phyloP scores from a whole-genome alignment of 306 rosid genomes.

The Mucuna pruriens region DNA sequence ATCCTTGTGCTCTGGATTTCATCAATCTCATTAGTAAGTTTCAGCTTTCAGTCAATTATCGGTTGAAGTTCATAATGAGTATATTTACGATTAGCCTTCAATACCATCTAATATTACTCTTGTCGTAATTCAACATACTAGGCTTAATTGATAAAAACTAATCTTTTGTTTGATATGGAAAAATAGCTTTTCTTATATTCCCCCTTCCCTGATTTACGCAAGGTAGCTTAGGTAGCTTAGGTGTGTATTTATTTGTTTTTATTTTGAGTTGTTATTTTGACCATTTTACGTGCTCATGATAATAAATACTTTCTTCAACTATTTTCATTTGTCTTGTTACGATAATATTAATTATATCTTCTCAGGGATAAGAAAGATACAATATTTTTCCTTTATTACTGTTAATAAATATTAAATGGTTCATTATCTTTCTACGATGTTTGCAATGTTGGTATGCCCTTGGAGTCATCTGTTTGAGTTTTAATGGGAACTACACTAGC shows the following conservation, averaged over 20 bases:
- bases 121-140: slow-evolving; percentile 8
- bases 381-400: slow-evolving; percentile 4
- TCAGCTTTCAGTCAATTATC: slow-evolving; percentile 2
- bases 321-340: slow-evolving; percentile 40
- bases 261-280: slow-evolving; percentile 40
- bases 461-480: slow-evolving; percentile 47
- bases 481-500: slow-evolving; percentile 39
- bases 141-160: slow-evolving; percentile 24
- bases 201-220: slow-evolving; percentile 34
- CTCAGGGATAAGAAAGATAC: slow-evolving; percentile 27
- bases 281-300: slow-evolving; percentile 42
- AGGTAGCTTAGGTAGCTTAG: slow-evolving; percentile 38
- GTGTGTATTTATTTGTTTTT: slow-evolving; percentile 25
- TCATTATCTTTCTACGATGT: slow-evolving; percentile 33
- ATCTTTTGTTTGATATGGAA: slow-evolving; percentile 34
- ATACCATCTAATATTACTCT: slow-evolving; percentile 15
- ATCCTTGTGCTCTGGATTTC: slow-evolving; percentile 2
- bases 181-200: slow-evolving; percentile 23
- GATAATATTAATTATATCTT: slow-evolving; percentile 37
- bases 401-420: slow-evolving; percentile 36
- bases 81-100: slow-evolving; percentile 3
- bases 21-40: slow-evolving; percentile 9
- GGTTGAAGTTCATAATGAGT: slow-evolving; percentile 25
- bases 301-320: slow-evolving; percentile 39
- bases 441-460: slow-evolving; percentile 42